Base-by-base conservation (phyloP, 306 rosid species). In the Mucuna pruriens region DNA sequence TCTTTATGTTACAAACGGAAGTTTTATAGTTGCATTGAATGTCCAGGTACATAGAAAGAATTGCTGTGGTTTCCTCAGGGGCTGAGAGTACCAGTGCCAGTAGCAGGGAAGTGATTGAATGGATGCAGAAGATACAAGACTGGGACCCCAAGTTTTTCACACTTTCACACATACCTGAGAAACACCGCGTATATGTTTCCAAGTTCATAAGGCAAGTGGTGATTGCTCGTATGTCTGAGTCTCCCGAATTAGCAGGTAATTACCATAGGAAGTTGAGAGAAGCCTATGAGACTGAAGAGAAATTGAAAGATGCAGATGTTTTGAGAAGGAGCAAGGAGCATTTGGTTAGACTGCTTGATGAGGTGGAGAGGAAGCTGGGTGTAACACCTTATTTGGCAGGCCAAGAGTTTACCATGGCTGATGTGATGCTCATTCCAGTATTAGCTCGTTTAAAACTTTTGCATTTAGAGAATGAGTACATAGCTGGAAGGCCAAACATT, bases 391-490 rank as follows among this genome's bases (percentile, higher is more conserved):
- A n/a, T 36, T 65, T 65, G 45, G 71, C 71, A 34, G 71, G 71
- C 36, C 71, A 65, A 17, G 71, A 65, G 2, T 65, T 65, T 9
- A 36, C 71, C 48, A 65, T 65, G 71, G 71, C 71, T 65, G 71
- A 65, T 65, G 48, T 36, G 26, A 36, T 65, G 71, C 71, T 65
- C 48, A 36, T 65, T 65, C 71, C 71, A 9, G 31, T 65, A 17
- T 36, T 65, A 9, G 46, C 71, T 17, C 71, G 48, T 17, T 36
- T 65, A 9, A 0, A 65, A 36, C 71, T 65, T 16, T 65, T 65
- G 71, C n/a, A 36, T 65, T 65, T 65, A 9, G 71, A 65, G 71
- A 65, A 65, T 8, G 71, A 65, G n/a, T 65, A 65, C 71, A 65
- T 65, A 65, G 11, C 9, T 36, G 48, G 48, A 36, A 65, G 71